Evolutionary conservation across 192 early-diverging fungal species (phyloP).

Genomic region (Endogone sp.): DNA sequence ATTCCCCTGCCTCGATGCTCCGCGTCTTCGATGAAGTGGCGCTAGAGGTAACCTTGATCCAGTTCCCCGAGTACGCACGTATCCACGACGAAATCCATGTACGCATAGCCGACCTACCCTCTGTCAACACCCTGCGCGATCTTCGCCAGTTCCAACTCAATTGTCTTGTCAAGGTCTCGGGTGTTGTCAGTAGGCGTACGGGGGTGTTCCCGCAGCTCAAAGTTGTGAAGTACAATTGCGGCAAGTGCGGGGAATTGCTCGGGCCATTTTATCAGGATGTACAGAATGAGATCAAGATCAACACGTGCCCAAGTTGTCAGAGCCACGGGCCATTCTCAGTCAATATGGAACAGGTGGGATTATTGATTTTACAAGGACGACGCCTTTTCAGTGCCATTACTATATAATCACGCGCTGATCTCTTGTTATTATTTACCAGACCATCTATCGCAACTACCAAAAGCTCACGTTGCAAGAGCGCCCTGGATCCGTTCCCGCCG

Average conservation of each 20-base stretch:
- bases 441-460: constrained; percentile 97
- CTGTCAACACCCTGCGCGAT: constrained; percentile 81
- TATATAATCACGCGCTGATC: neutral
- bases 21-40: constrained; percentile 92
- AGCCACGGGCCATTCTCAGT: constrained; percentile 87
- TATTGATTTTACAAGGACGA: too few relatives aligned
- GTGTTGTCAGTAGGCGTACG: constrained; percentile 90
- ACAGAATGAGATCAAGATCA: constrained; percentile 77
- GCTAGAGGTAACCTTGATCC: constrained; percentile 81
- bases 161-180: constrained; percentile 84
- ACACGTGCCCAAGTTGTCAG: constrained; percentile 85
- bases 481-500: constrained; percentile 92
- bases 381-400: too few relatives aligned
- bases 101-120: constrained; percentile 85
- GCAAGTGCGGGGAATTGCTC: constrained; percentile 85
- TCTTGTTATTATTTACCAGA: constrained; percentile 35
- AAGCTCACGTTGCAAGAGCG: constrained; percentile 93
- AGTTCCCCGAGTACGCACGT: constrained; percentile 86
- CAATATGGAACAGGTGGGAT: constrained; percentile 78
- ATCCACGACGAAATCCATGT: constrained; percentile 94
- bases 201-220: constrained; percentile 97
- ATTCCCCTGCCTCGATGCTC: constrained; percentile 85
- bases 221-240: constrained; percentile 94
- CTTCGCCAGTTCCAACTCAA: constrained; percentile 91
- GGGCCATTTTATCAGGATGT: constrained; percentile 95